These are phyloP conservation scores for Magnaporthiopsis incrustans DNA, from an alignment of 2,329 filamentous ascomycete species.

Conservation along the genomic window DNA sequence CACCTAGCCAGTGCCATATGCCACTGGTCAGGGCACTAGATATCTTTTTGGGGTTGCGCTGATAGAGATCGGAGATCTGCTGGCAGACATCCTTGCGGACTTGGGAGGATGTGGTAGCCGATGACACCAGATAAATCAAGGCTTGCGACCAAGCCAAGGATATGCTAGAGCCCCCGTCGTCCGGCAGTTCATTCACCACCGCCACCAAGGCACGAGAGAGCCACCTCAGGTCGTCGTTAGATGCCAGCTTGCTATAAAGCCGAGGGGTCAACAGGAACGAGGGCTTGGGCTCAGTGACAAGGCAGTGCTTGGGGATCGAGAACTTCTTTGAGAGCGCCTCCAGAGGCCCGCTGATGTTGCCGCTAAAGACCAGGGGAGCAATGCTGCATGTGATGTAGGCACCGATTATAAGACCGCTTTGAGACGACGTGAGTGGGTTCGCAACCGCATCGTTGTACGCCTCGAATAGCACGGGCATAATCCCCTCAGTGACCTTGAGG, in stretches of 20 bases:
- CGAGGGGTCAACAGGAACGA: conserved; percentile 81
- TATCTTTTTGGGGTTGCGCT: conserved; percentile 46
- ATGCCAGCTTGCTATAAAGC: conserved; percentile 71
- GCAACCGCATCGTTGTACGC: conserved; percentile 69
- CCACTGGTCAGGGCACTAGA: conserved; percentile 60
- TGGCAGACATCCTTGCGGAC: conserved; percentile 56
- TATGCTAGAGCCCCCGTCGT: conserved; percentile 38
- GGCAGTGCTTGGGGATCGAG: conserved; percentile 54
- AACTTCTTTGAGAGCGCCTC: conserved; percentile 49
- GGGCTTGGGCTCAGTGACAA: conserved; percentile 68
- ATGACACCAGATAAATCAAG: conserved; percentile 70
- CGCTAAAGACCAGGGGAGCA: conserved; percentile 43
- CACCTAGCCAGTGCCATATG: conserved; percentile 72
- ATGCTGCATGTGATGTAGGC: conserved; percentile 69
- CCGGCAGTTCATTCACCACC: conserved; percentile 45
- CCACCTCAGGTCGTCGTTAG: conserved; percentile 73
- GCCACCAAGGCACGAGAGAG: conserved; percentile 61
- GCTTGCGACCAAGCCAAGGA: conserved; percentile 73
- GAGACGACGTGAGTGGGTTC: conserved; percentile 71
- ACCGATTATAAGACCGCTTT: conserved; percentile 73
- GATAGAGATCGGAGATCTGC: conserved; percentile 58
- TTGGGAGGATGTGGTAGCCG: conserved; percentile 49
- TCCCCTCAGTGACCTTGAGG: conserved; percentile 43
- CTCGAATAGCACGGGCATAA: conserved; percentile 51
- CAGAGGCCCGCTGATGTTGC: conserved; percentile 43